A percentile compares a stretch with the other conserved stretches of the same genome.
Conservation (phyloP, 2,329 filamentous ascomycete species). For the Trichoderma oligosporum region DNA sequence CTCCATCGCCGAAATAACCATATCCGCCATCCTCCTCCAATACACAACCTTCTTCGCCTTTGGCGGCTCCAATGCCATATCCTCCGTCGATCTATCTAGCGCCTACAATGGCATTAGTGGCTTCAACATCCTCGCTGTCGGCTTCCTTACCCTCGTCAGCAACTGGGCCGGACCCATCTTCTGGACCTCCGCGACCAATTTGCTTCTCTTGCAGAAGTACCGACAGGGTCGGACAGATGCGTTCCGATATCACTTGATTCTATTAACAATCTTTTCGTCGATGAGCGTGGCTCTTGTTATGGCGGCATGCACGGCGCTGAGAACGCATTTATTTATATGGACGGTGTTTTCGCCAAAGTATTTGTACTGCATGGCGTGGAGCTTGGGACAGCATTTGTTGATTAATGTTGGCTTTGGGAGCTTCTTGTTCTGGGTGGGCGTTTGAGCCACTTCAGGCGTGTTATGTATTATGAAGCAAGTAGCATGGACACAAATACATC, state of each 20-base stretch:
- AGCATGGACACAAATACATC: background rate
- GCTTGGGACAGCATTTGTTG: conserved; percentile 71
- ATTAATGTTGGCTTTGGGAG: conserved; percentile 65
- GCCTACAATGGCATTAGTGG: conserved; percentile 87
- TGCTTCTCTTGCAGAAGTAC: conserved; percentile 49
- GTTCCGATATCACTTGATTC: conserved; percentile 52
- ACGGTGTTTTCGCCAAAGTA: conserved; percentile 98
- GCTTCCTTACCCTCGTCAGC: conserved; percentile 74
- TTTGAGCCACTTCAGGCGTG: background rate
- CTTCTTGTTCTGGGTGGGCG: conserved; percentile 52
- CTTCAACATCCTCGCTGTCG: conserved; percentile 80
- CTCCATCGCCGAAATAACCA: conserved; percentile 56
- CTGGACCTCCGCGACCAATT: conserved; percentile 68
- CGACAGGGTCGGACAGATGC: conserved; percentile 28
- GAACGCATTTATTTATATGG: conserved; percentile 96
- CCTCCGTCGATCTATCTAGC: conserved; percentile 88
- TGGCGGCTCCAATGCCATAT: conserved; percentile 91
- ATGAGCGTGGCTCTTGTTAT: conserved; percentile 70
- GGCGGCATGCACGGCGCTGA: conserved; percentile 77
- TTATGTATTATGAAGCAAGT: background rate
- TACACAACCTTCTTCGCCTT: conserved; percentile 84
- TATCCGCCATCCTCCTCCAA: conserved; percentile 71
- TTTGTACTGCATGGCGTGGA: conserved; percentile 88
- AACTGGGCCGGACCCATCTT: conserved; percentile 93
- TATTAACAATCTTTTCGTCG: conserved; percentile 69